Conservation (phyloP, 139 green algal species). For the Micractinium sp. region DNA sequence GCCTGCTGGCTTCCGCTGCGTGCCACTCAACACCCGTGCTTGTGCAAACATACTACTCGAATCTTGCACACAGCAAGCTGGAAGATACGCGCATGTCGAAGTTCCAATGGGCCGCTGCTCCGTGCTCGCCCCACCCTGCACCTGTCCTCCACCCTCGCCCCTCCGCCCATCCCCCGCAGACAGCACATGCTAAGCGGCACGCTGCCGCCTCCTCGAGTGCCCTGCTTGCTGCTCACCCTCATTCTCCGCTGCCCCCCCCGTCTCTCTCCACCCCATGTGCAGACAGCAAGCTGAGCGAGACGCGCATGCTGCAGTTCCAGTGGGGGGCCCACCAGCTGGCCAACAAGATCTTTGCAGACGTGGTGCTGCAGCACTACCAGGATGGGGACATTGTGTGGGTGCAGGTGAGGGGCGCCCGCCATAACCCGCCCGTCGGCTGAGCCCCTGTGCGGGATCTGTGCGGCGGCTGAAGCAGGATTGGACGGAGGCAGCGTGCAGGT, state of each 20-base stretch:
- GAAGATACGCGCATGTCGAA: neutral
- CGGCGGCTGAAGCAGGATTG: neutral
- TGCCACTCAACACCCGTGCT: neutral
- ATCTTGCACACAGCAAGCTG: neutral
- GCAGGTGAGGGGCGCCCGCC: neutral
- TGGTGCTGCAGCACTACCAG: conserved; percentile 80
- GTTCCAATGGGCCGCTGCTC: neutral
- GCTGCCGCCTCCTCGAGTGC: neutral
- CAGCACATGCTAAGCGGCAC: conserved; percentile 71
- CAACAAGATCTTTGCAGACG: conserved; percentile 78
- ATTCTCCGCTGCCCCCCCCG: neutral
- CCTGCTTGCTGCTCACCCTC: neutral
- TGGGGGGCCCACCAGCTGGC: conserved; percentile 88
- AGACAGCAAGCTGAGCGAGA: conserved; percentile 88
- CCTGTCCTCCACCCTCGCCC: neutral
- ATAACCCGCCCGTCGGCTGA: no score
- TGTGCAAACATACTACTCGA: neutral
- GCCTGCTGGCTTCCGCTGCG: neutral
- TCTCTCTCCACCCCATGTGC: no score
- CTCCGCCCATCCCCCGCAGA: no score
- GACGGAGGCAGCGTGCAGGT: neutral
- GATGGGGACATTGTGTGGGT: conserved; percentile 89
- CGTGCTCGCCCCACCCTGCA: neutral
- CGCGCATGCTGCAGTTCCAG: conserved; percentile 86
- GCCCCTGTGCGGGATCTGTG: neutral